Percentiles rank a stretch among this genome's conserved stretches.
phyloP scores from a whole-genome alignment of 2,329 filamentous ascomycete genomes.

The Parafenestella ontariensis region DNA sequence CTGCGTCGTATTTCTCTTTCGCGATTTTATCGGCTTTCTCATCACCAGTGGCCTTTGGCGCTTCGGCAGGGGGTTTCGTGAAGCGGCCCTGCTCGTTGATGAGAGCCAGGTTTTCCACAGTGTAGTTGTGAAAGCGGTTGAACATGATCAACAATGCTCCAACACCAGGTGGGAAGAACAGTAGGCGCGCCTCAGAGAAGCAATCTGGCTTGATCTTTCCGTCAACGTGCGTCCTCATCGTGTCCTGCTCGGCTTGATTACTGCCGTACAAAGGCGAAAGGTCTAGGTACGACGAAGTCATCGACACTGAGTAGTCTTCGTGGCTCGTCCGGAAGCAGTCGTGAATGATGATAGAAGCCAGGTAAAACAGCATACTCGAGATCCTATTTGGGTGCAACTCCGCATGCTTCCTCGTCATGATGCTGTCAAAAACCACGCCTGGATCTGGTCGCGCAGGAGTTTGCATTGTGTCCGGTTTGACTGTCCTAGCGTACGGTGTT shows the following conservation, averaged over 20 bases:
- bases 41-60: conserved; percentile 49
- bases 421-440: conserved; percentile 70
- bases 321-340: conserved; percentile 72
- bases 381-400: conserved; percentile 74
- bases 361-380: conserved; percentile 76
- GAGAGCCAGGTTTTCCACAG: conserved; percentile 77
- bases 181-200: conserved; percentile 69
- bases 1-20: conserved; percentile 34
- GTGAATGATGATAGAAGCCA: conserved; percentile 70
- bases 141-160: conserved; percentile 72
- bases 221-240: conserved; percentile 68
- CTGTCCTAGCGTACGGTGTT: conserved; percentile 72
- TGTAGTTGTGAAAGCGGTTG: conserved; percentile 82
- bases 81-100: conserved; percentile 89
- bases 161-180: conserved; percentile 74
- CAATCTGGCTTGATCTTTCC: conserved; percentile 76
- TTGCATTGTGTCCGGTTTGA: conserved; percentile 64
- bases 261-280: conserved; percentile 76
- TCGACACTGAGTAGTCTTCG: conserved; percentile 66
- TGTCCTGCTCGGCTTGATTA: conserved; percentile 70
- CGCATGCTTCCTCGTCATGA: conserved; percentile 69
- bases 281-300: conserved; percentile 78
- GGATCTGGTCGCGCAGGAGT: conserved; percentile 69
- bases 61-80: conserved; percentile 62
- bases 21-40: conserved; percentile 43